Evolutionary conservation across 208 protist genomes (phyloP), one percentile per base, ranked within the genome.

Genomic region (Zelonia costaricensis): DNA sequence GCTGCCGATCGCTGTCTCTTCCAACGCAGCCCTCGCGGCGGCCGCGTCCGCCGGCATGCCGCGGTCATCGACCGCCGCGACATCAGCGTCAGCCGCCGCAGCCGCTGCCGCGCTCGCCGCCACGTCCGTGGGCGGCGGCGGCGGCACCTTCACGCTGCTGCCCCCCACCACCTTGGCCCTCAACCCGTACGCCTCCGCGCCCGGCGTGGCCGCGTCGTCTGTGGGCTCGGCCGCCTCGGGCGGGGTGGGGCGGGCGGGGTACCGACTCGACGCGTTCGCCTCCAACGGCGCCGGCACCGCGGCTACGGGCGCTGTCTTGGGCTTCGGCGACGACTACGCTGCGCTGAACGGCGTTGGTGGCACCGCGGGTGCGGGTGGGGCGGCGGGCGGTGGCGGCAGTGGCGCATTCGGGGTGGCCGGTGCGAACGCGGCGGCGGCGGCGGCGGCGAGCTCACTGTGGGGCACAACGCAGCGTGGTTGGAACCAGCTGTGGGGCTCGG

Each of bases 401-500:
- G 35, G 48, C 10, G 8, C 15, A 23, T 4, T 15, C 30, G 30
- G 48, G 9, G n/a, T n/a, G n/a, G n/a, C n/a, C n/a, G n/a, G 51
- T 18, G 44, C 51, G 6, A 73, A n/a, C 28, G 33, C 58, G 13
- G 57, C 66, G 20, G 66, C 52, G 23, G 57, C 64, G 1, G 55
- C 66, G 1, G 66, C 66, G 7, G 66, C 66, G 16, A 73, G 58
- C 45, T 53, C 60, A 20, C 47, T 76, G 15, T 76, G 69, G 69
- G 69, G 55, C 18, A 76, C 62, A 16, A 76, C 69, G 33, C 69
- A 76, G 38, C 69, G 69, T 16, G 62, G 69, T 0, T 76, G 69
- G 69, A 69, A 18, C 36, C 62, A 67, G 25, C 27, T 69, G 27
- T 76, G 69, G 69, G 69, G 69, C 20, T 60, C 55, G n/a, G 20